phyloP scores from a whole-genome alignment of 108 stramenopile species.

The Discostella pseudostelligera region DNA sequence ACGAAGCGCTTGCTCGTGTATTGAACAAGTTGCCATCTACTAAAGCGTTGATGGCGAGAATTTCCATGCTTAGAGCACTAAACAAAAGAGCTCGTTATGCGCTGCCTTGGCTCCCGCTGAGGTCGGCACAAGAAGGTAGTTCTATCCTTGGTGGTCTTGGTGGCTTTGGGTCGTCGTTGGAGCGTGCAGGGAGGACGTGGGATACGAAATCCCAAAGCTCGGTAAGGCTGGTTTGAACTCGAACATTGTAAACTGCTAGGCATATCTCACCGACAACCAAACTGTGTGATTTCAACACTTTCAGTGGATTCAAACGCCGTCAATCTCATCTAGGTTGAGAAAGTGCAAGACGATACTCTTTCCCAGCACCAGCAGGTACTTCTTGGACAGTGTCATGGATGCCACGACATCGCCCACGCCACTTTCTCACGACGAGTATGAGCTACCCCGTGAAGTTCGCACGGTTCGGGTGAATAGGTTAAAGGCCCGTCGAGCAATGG shows the following conservation, averaged over 20 bases:
- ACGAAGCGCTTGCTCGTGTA: conserved; percentile 25
- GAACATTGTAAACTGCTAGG: too few species aligned
- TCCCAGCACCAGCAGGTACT: conserved; percentile 65
- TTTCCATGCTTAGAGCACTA: conserved; percentile 75
- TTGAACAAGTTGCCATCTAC: conserved; percentile 41
- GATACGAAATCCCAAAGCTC: conserved; percentile 28
- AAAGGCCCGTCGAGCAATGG: conserved; percentile 69
- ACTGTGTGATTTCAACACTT: not conserved
- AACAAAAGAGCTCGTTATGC: conserved; percentile 69
- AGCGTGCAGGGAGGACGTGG: conserved; percentile 63
- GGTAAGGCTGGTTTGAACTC: conserved; percentile 10
- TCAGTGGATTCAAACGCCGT: conserved; percentile 64
- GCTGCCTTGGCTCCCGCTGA: conserved; percentile 75
- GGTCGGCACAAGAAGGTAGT: conserved; percentile 82
- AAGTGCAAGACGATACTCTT: conserved; percentile 60
- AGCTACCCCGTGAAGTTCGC: conserved; percentile 90
- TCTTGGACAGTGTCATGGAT: conserved; percentile 72
- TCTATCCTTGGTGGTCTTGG: conserved; percentile 70
- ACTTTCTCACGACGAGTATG: conserved; percentile 95
- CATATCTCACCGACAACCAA: too few species aligned
- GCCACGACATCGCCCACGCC: conserved; percentile 92
- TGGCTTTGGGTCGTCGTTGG: conserved; percentile 80
- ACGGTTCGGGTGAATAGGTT: conserved; percentile 90
- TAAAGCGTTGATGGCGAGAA: conserved; percentile 69
- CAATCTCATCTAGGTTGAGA: conserved; percentile 56